Evolutionary conservation across 1,284 basidiomycete genomes (phyloP), one percentile per base, ranked within the genome.

Genomic region (Sanghuangporus baumii): DNA sequence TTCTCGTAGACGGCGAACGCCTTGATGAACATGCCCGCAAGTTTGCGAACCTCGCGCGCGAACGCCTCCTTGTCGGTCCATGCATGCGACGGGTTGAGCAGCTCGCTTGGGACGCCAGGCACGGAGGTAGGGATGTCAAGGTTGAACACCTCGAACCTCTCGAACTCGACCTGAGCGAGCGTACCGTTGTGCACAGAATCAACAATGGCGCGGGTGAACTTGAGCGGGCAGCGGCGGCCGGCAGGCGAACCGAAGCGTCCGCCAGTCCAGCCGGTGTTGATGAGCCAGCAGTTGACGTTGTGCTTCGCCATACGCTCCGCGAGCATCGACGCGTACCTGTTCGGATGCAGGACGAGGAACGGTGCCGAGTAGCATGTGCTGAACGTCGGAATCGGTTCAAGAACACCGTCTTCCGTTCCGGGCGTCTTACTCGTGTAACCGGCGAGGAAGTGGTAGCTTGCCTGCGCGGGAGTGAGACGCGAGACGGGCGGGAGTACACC

Each of bases 221-320:
- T 93, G 79, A 98, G 88, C 36, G 95, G 90, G 85, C 95, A 98
- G 67, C 95, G 92, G 77, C 91, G 92, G 69, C 93, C 93, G 23
- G 78, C 78, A 8, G 68, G 64, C 37, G 63, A 64, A 63, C 96
- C 96, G 75, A 88, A 99, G 78, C 94, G 95, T 75, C 96, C 96
- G 66, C 93, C 90, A 62, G 93, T 91, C 96, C 96, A 99, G 71
- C 96, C 96, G 20, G 96, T 98, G 89, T 99, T 98, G 86, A 99
- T 93, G 73, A 99, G 85, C 94, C 94, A 99, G 82, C 96, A 98
- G 78, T 96, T 79, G 72, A 95, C 95, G 67, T 94, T 86, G 80
- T 93, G 83, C 78, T 89, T 85, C 64, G 88, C 78, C 96, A 99
- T 99, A 72, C 93, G 88, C 73, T 94, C 89, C 8, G 96, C 94